Evolutionary conservation across 2,329 filamentous ascomycete genomes (phyloP).

Genomic region (Pestalotiopsis sp.): DNA sequence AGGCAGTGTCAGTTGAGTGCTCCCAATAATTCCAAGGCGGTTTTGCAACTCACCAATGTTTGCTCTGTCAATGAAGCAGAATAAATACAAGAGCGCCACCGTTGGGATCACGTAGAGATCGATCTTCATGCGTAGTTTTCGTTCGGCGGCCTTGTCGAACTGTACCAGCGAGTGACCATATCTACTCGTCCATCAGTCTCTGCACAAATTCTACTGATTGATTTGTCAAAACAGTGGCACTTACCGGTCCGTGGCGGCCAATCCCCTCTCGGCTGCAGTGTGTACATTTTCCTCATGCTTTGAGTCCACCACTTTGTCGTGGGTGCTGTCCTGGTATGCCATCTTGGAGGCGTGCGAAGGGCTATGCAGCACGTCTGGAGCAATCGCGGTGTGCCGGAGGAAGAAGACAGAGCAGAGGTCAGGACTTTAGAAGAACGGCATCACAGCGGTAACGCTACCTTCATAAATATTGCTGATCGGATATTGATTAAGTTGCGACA

Average conservation of each 20-base stretch:
- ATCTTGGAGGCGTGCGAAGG: not conserved
- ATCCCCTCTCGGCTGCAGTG: constrained; percentile 43
- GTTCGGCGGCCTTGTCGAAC: constrained; percentile 60
- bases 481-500: not conserved
- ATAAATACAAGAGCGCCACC: constrained; percentile 66
- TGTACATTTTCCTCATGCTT: constrained; percentile 22
- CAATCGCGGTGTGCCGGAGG: not conserved
- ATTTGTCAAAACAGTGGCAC: constrained; percentile 2
- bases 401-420: not conserved
- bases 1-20: not conserved
- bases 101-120: constrained; percentile 66
- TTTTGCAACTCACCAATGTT: constrained; percentile 60
- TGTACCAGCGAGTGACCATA: constrained; percentile 51
- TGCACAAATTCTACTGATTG: not conserved
- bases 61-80: constrained; percentile 71
- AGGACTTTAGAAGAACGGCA: not conserved
- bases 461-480: not conserved
- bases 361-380: not conserved
- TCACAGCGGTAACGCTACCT: not conserved
- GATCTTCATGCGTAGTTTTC: constrained; percentile 60
- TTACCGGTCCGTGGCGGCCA: constrained; percentile 50
- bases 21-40: not conserved
- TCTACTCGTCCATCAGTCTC: constrained; percentile 26
- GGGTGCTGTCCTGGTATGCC: not conserved
- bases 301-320: not conserved